Percentiles rank a stretch among this genome's conserved stretches.
Evolutionary conservation across 352 stramenopile genomes (phyloP).

Genomic region (Phytophthora cryptogea): DNA sequence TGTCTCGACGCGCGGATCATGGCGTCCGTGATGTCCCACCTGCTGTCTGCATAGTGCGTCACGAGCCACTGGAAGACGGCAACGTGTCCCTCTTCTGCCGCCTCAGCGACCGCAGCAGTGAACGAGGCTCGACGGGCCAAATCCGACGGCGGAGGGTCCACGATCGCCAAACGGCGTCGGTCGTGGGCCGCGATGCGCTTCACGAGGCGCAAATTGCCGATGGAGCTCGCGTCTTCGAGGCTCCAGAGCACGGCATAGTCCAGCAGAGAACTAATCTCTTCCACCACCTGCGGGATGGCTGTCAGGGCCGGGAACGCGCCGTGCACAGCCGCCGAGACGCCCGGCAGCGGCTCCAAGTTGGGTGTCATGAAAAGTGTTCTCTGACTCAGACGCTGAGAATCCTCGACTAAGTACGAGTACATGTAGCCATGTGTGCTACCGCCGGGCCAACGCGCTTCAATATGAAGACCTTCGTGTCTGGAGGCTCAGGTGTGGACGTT

Average conservation of each 20-base stretch:
- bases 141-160: constrained; percentile 21
- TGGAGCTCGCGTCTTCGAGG: constrained; percentile 32
- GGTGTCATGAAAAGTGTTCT: constrained; percentile 10
- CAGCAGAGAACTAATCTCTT: constrained; percentile 22
- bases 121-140: constrained; percentile 23
- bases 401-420: not conserved
- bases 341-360: constrained; percentile 18
- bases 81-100: constrained; percentile 28
- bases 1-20: constrained; percentile 34
- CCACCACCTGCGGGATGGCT: constrained; percentile 34
- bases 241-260: constrained; percentile 36
- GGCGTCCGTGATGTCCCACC: constrained; percentile 30
- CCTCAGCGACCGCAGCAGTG: constrained; percentile 13
- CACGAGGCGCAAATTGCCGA: constrained; percentile 29
- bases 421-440: constrained; percentile 7
- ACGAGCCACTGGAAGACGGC: constrained; percentile 36
- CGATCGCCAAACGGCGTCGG: constrained; percentile 10
- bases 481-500: no score
- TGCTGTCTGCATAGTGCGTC: constrained; percentile 18
- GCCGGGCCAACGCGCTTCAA: constrained; percentile 8
- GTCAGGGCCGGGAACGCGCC: constrained; percentile 30
- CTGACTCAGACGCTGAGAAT: not conserved
- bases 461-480: not conserved
- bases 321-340: constrained; percentile 26
- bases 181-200: constrained; percentile 34